phyloP scores from a whole-genome alignment of 345 rosid species.

The Eucalyptus camaldulensis region DNA sequence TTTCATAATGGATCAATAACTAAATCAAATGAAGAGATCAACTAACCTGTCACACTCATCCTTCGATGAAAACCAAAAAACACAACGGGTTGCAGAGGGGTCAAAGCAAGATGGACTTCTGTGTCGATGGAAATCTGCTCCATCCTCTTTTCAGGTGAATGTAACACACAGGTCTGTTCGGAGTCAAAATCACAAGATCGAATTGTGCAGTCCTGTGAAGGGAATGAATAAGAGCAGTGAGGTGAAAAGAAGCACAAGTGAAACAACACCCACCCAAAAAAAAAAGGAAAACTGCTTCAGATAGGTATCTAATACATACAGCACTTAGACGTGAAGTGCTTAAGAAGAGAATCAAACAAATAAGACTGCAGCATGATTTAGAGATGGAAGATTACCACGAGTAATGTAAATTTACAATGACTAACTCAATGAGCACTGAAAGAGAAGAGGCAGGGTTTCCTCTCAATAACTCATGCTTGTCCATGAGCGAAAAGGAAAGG shows the following conservation, averaged over 20 bases:
- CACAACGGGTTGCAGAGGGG: constrained; percentile 90
- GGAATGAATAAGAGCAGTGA: background rate
- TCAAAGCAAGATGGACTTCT: constrained; percentile 95
- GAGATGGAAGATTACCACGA: background rate
- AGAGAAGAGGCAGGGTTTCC: background rate
- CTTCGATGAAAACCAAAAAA: constrained; percentile 87
- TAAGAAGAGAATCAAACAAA: background rate
- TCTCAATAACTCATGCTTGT: background rate
- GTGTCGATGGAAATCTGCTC: constrained; percentile 65
- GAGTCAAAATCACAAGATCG: constrained; percentile 89
- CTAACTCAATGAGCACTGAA: background rate
- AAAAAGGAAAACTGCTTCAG: background rate
- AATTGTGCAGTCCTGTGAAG: constrained; percentile 85
- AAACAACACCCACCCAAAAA: background rate
- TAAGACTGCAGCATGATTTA: background rate
- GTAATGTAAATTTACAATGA: background rate
- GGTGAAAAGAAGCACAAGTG: background rate
- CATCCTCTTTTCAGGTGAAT: constrained; percentile 83
- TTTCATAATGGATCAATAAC: background rate
- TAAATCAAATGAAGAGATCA: background rate
- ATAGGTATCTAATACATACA: background rate
- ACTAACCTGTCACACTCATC: constrained; percentile 92
- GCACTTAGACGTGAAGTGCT: background rate
- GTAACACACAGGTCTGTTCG: constrained; percentile 89
- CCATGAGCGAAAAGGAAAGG: background rate